Percentiles rank a stretch among this genome's conserved stretches.
Conservation (phyloP, 2,329 filamentous ascomycete species). For the Sarocladium oryzae region DNA sequence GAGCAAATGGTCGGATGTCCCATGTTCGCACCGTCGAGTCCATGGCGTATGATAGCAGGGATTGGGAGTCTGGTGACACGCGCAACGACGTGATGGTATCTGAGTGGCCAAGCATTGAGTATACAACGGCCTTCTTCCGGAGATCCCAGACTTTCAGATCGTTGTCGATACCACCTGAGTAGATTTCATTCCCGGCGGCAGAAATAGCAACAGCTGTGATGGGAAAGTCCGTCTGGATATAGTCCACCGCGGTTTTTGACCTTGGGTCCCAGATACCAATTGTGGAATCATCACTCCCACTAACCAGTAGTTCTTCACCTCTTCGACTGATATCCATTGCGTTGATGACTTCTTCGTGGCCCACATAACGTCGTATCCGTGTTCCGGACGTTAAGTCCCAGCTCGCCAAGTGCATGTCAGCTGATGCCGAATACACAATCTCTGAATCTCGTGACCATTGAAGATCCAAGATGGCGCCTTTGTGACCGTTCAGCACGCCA, state of each 20-base stretch:
- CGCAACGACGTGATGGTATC: constrained; percentile 88
- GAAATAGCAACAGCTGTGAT: constrained; percentile 88
- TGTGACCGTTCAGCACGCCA: constrained; percentile 79
- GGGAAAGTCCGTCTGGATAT: constrained; percentile 85
- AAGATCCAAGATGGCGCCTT: constrained; percentile 82
- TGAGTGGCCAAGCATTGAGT: constrained; percentile 81
- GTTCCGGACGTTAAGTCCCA: constrained; percentile 94
- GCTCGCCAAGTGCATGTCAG: constrained; percentile 86
- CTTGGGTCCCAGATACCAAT: constrained; percentile 96
- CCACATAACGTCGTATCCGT: constrained; percentile 83
- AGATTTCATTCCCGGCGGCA: constrained; percentile 92
- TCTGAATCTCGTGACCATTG: constrained; percentile 96
- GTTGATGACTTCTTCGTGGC: constrained; percentile 96
- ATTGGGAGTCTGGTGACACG: constrained; percentile 90
- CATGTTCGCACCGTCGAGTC: constrained; percentile 91
- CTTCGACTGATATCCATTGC: constrained; percentile 80
- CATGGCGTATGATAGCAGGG: constrained; percentile 84
- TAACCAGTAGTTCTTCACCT: constrained; percentile 85
- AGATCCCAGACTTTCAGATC: constrained; percentile 97
- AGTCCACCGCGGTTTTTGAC: constrained; percentile 80
- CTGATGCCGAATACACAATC: constrained; percentile 85
- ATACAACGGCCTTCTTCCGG: constrained; percentile 81
- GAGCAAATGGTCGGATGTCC: constrained; percentile 94
- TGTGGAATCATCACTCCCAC: constrained; percentile 86
- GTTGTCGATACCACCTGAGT: constrained; percentile 91